Base-by-base conservation (phyloP, 169 alveolate species). In the Babesia gibsoni region DNA sequence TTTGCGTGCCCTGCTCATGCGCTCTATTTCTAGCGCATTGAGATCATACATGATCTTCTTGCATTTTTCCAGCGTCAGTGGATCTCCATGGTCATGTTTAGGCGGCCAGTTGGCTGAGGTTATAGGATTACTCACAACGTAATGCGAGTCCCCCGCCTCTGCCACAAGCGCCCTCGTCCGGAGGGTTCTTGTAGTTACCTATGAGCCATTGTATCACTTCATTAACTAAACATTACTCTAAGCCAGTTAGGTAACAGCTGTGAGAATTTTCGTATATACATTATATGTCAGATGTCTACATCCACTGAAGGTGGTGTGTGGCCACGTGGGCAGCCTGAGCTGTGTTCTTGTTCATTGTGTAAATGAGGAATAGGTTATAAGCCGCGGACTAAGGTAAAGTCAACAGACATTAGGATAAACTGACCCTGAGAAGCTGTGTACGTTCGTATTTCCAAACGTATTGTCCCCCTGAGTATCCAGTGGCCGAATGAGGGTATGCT, bases 21-120 rank as follows among this genome's bases (percentile, higher is more conserved):
- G 67, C 16, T 74, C 74, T 66, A 88, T 88, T 74, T 88, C 93
- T 4, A 63, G 61, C 14, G 77, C 52, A 46, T 88, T 84, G 39
- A 88, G 73, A 45, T 88, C 85, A 32, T 73, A 85, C 83, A 88
- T 80, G 45, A 88, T 50, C 23, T 84, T 80, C 53, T 82, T 83
- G 54, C 87, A 79, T 37, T 70, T 69, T 35, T 48, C 66, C 30
- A 67, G 46, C 9, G 79, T 59, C 29, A 79, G 16, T 7, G 88
- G 88, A 10, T 43, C 58, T 18, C 88, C 88, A 35, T 79, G 88
- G 53, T 79, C 88, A 32, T 79, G 61, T 36, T 39, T 48, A 2
- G 88, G 88, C 5, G 88, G 88, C 88, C 88, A 79, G 2, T 79
- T 43, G 18, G 58, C 58, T 1, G 88, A 50, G 12, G 83, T 64